Evolutionary conservation across 176 grass and related monocot genomes (phyloP), one percentile per base, ranked within the genome.

Genomic region (Carex parvula): DNA sequence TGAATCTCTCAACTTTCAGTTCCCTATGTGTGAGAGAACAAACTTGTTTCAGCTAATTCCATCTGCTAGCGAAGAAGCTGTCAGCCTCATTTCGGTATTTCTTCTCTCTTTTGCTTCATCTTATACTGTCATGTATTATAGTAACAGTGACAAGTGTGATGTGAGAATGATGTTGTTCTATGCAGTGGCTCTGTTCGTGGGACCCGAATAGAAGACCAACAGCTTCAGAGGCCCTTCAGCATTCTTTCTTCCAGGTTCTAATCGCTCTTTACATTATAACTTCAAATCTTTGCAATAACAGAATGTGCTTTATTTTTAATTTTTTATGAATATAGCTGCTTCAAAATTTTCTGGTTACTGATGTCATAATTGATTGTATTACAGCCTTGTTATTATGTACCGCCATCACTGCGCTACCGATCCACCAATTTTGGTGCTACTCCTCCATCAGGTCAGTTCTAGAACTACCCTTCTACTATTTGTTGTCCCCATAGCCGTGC

Each of bases 241-340:
- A 99, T 87, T 81, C 96, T 73, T 99, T 95, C 76, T 99, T 99
- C 87, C 91, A 99, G 96, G 96, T 99, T 83, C 42, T 50, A 21
- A 29, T 63, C 5, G 13, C 82, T 60, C 41, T 87, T 81, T 59
- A 79, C 30, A 56, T 62, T 39, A 39, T 62, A 41, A 62, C 3
- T 81, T 71, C 18, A 32, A 77, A 48, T 54, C 29, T 65, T 13
- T 68, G 14, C 2, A 14, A 15, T 81, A 46, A 24, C 22, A 63
- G 75, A 18, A 29, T 68, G 22, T 69, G 44, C 59, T 52, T 6
- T 26, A 29, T 46, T 29, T 67, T 53, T 29, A 17, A 16, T 17
- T 46, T 29, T 67, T 53, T 29, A 17, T 82, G 10, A 50, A 82
- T 29, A 6, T 26, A 54, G 30, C 7, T 65, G 14, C 18, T 65